phyloP scores from a whole-genome alignment of 1,284 basidiomycete species.

The Rhodotorula sp. region DNA sequence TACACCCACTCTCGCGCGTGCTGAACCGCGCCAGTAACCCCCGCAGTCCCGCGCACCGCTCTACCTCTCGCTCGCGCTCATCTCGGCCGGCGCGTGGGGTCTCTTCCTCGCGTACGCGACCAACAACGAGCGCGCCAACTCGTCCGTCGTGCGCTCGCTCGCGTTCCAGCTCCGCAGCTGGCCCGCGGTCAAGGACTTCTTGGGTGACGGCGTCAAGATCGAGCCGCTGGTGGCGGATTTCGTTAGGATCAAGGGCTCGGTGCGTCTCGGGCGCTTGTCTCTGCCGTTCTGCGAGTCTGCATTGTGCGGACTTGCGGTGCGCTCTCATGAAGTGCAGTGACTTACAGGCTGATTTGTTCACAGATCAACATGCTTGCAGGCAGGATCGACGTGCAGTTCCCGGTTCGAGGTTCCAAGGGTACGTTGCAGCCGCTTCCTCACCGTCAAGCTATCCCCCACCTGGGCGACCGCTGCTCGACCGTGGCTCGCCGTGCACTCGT shows the following conservation, averaged over 20 bases:
- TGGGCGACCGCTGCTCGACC: not conserved
- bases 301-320: not conserved
- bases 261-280: conserved; percentile 10
- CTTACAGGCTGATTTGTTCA: not conserved
- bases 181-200: conserved; percentile 33
- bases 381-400: conserved; percentile 42
- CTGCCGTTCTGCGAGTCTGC: not conserved
- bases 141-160: conserved; percentile 35
- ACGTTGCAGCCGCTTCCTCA: not conserved
- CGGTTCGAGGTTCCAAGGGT: conserved; percentile 38
- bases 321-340: too few relatives aligned
- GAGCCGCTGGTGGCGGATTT: conserved; percentile 38
- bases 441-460: not conserved
- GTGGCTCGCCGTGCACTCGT: too few relatives aligned
- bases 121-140: conserved; percentile 41
- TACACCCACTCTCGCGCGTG: not conserved
- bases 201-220: conserved; percentile 37
- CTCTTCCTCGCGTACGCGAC: conserved; percentile 42
- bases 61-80: conserved; percentile 31
- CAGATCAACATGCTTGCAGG: conserved; percentile 44
- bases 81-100: conserved; percentile 31
- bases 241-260: conserved; percentile 40
- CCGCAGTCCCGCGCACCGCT: conserved; percentile 36
- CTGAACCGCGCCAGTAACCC: not conserved
- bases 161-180: conserved; percentile 37